These are phyloP conservation scores for Aethionema arabicum DNA, from an alignment of 345 rosid species.

Conservation along the genomic window DNA sequence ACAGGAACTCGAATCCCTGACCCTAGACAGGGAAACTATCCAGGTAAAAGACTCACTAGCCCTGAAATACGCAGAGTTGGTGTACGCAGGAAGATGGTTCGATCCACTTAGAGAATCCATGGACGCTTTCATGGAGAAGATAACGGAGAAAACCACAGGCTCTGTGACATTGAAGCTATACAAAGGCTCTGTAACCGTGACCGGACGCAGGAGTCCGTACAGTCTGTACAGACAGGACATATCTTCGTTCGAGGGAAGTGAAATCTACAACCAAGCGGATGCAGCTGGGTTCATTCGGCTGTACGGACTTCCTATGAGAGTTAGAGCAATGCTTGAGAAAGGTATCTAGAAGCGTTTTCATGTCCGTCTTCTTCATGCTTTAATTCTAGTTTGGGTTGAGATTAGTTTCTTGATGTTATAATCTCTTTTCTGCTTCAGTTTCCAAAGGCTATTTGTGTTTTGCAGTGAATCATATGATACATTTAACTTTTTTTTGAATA, in stretches of 20 bases:
- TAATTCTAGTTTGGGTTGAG: constrained; percentile 2
- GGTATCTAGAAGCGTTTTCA: constrained; percentile 39
- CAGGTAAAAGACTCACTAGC: constrained; percentile 78
- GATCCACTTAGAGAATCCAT: constrained; percentile 79
- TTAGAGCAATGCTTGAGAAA: constrained; percentile 78
- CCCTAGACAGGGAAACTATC: constrained; percentile 79
- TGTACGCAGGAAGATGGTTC: constrained; percentile 96
- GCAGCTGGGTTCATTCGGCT: constrained; percentile 83
- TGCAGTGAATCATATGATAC: too few species aligned
- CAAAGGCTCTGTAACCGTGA: constrained; percentile 70
- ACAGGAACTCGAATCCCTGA: constrained; percentile 79
- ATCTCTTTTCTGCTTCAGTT: too few species aligned
- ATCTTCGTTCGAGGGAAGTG: constrained; percentile 79
- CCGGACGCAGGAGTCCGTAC: constrained; percentile 62
- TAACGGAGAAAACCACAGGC: constrained; percentile 71
- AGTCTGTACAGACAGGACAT: constrained; percentile 89
- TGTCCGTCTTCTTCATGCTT: background rate
- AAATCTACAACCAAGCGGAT: constrained; percentile 87
- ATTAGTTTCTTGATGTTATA: too few species aligned
- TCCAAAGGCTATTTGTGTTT: too few species aligned
- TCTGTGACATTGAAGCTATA: constrained; percentile 71
- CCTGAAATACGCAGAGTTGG: constrained; percentile 84
- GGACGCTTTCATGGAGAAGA: constrained; percentile 86
- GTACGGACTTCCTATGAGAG: constrained; percentile 81
- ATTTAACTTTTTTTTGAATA: too few species aligned